Base-by-base conservation (phyloP, 2,329 filamentous ascomycete species). In the Fusarium xyrophilum region DNA sequence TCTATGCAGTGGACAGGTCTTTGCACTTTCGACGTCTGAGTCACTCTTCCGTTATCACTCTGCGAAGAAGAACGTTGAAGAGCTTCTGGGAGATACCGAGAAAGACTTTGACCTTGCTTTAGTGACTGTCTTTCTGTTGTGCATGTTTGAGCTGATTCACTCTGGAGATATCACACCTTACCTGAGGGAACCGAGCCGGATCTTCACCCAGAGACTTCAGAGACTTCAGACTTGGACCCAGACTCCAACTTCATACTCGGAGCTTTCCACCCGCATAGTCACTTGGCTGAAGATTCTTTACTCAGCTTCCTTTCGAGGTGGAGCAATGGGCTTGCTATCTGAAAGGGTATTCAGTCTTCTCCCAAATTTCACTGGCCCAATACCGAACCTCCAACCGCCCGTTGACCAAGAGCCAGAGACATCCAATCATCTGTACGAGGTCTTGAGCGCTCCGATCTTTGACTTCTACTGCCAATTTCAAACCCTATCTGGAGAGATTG, bases 161-260 rank as follows among this genome's bases (percentile, higher is more conserved):
- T n/a, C 40, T 6, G 40, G 52, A 21, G 23, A 35, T 23, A 28
- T 55, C 15, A 7, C 8, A 4, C 52, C 52, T 5, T 55, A 36
- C 28, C 30, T 55, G 2, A 55, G 32, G 8, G 40, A 28, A 1
- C 30, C 52, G 1, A 6, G 14, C 8, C 17, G 11, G 3, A 21
- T 12, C 2, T 55, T 55, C 10, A 7, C 2, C 5, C 19, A 0
- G 4, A 36, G 52, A 3, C 6, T 55, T 0, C 19, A 0, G 4
- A 36, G 52, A 3, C 6, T 55, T 0, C 19, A 48, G 0, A 7
- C 5, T 9, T 55, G 52, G 52, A 2, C 2, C 4, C 30, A 48
- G 6, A 5, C 14, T 30, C 30, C 13, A 21, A n/a, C 19, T 5
- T 12, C 15, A 1, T 25, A 15, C 23, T 48, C 40, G 2, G 52